Evolutionary conservation across 202 grass and related monocot species (phyloP), one percentile per base, ranked within the genome.

Genomic region (Hordeum pubiflorum): DNA sequence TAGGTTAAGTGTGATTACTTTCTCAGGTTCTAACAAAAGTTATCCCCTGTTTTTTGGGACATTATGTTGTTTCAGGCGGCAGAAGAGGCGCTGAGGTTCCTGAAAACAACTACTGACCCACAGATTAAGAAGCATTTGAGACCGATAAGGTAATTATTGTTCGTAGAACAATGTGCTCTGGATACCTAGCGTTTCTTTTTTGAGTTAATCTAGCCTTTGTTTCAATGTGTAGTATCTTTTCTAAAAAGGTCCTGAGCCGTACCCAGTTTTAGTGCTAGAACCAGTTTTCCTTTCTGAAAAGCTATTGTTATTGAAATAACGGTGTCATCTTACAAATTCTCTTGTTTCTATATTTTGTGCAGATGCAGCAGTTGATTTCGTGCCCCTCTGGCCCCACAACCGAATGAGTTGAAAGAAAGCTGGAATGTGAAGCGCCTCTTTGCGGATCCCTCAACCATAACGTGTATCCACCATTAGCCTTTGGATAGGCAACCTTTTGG

Each of bases 71-170:
- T 84, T 86, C 77, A 92, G 90, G 90, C 86, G 32, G 90, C 90
- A 23, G 83, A 92, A 84, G 84, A 85, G 80, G 90, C 90, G 3
- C 29, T 92, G 76, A 92, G n/a, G 66, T 86, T 78, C 74, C 67
- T 92, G 55, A 74, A 84, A 84, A 83, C 85, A 69, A 92, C 90
- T 37, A 85, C 72, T 32, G 74, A 86, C 11, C 84, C 86, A 69
- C 90, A 92, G 71, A 86, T 89, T 17, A 86, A 74, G 84, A 92
- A 84, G 61, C 55, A 80, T 58, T 80, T 89, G 81, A 89, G 74
- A 81, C 81, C 83, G 69, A 31, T 72, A 57, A 92, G 86, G 90
- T 92, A 89, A 34, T 37, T 66, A 50, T 74, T 58, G 32, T 74
- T 59, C 66, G 55, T 56, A 69, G 46, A n/a, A n/a, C 2, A 54